Conservation (phyloP, 306 rosid species). For the Cicer bijugum region DNA sequence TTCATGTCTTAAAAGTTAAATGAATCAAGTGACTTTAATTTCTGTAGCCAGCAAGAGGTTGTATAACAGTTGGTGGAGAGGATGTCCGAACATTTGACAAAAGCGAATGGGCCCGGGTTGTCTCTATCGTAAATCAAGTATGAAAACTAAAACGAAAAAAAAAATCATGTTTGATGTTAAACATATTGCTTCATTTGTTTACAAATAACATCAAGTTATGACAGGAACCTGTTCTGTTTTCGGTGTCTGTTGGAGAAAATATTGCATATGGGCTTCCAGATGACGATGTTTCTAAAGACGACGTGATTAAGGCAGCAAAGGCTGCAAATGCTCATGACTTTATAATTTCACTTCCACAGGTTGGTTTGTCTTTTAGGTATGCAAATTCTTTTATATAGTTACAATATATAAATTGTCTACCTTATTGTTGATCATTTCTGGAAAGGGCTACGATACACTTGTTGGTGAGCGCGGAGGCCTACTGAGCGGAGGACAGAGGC, state of each 20-base stretch:
- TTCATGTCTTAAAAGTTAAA: slow-evolving; percentile 30
- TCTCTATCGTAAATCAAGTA: slow-evolving; percentile 91
- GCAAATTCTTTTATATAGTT: slow-evolving; percentile 26
- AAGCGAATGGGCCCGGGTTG: slow-evolving; percentile 89
- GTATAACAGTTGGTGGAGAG: slow-evolving; percentile 85
- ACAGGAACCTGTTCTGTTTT: slow-evolving; percentile 95
- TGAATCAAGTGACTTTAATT: slow-evolving; percentile 35
- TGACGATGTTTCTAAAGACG: slow-evolving; percentile 81
- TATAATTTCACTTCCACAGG: slow-evolving; percentile 93
- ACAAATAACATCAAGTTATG: slow-evolving; percentile 32
- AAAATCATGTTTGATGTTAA: slow-evolving; percentile 32
- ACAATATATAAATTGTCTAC: slow-evolving; percentile 14
- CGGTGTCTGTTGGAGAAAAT: slow-evolving; percentile 94
- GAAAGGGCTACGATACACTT: slow-evolving; percentile 86
- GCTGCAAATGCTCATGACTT: slow-evolving; percentile 99
- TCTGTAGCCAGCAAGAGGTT: slow-evolving; percentile 81
- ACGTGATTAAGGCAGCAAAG: slow-evolving; percentile 93
- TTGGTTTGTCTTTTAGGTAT: slow-evolving; percentile 43
- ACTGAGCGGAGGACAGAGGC: slow-evolving; percentile 94
- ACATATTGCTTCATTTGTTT: slow-evolving; percentile 26
- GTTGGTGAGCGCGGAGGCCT: slow-evolving; percentile 99
- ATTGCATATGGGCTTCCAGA: slow-evolving; percentile 98
- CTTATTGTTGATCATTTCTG: slow-evolving; percentile 27
- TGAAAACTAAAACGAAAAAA: slow-evolving; percentile 24
- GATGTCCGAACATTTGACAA: slow-evolving; percentile 92